A percentile compares a stretch with the other conserved stretches of the same genome.
Conservation (phyloP, 169 alveolate genomes). For the Cryptosporidium sp. region DNA sequence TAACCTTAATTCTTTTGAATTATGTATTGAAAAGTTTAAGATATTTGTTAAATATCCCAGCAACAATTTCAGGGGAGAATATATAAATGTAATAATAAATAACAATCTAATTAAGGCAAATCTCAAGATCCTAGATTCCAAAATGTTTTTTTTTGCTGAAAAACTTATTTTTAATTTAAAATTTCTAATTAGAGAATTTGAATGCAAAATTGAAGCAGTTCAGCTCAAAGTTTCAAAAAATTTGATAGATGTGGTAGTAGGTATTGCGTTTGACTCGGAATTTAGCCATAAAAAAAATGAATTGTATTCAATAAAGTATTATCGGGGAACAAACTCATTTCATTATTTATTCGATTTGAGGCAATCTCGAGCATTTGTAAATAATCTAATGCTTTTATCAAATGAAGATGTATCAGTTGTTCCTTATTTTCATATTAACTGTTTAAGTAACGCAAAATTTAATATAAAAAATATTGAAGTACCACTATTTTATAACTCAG, state of each 20-base stretch:
- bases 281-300: not conserved
- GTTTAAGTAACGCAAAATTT: constrained; percentile 18
- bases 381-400: not conserved
- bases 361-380: constrained; percentile 7
- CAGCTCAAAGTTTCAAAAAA: not conserved
- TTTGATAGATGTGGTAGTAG: not conserved
- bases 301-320: not conserved
- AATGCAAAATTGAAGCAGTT: not conserved
- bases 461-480: not conserved
- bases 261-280: not conserved
- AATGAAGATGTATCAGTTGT: not conserved
- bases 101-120: constrained; percentile 68
- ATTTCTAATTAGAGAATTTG: not conserved
- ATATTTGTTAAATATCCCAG: constrained; percentile 57
- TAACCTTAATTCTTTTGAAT: not conserved
- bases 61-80: constrained; percentile 72
- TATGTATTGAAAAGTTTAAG: constrained; percentile 75
- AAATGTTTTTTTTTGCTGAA: constrained; percentile 35
- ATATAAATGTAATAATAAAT: constrained; percentile 57
- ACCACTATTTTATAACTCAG: constrained; percentile 4
- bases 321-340: not conserved
- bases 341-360: not conserved
- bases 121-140: constrained; percentile 45
- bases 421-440: constrained; percentile 11
- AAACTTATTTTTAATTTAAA: not conserved